Evolutionary conservation across 768 basidiomycete species (phyloP).

Genomic region (Trametes punicea): DNA sequence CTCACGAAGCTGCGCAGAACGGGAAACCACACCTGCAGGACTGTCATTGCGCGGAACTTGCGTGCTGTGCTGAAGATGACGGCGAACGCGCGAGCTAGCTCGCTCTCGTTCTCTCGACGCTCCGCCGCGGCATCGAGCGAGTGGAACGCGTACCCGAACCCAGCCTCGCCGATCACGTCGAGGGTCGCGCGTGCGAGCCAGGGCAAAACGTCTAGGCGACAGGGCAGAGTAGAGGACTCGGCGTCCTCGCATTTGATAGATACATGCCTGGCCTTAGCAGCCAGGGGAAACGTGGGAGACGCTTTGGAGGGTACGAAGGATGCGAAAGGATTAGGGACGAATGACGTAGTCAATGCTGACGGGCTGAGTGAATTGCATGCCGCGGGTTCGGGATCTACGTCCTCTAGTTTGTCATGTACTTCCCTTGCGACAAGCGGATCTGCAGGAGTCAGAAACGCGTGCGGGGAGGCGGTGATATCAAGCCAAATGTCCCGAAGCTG

Average conservation of each 20-base stretch:
- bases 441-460: constrained; percentile 2
- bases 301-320: constrained; percentile 24
- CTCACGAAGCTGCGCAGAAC: constrained; percentile 51
- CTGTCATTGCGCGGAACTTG: constrained; percentile 49
- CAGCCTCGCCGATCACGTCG: constrained; percentile 75
- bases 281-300: constrained; percentile 3
- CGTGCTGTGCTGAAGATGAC: constrained; percentile 52
- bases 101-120: constrained; percentile 38
- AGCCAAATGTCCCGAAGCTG: constrained; percentile 49
- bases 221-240: neutral
- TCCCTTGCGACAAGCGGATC: constrained; percentile 10
- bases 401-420: neutral
- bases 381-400: constrained; percentile 11
- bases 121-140: constrained; percentile 39
- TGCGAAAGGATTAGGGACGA: constrained; percentile 27
- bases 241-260: neutral
- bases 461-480: constrained; percentile 21
- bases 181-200: constrained; percentile 70
- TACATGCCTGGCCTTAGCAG: neutral
- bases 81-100: constrained; percentile 53
- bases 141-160: constrained; percentile 56
- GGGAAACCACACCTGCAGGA: constrained; percentile 59
- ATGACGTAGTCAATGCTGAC: constrained; percentile 13
- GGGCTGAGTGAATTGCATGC: constrained; percentile 3
- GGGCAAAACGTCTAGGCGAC: constrained; percentile 52